Evolutionary conservation across 2,329 filamentous ascomycete species (phyloP).

Genomic region (Trichoderma citrinoviride): DNA sequence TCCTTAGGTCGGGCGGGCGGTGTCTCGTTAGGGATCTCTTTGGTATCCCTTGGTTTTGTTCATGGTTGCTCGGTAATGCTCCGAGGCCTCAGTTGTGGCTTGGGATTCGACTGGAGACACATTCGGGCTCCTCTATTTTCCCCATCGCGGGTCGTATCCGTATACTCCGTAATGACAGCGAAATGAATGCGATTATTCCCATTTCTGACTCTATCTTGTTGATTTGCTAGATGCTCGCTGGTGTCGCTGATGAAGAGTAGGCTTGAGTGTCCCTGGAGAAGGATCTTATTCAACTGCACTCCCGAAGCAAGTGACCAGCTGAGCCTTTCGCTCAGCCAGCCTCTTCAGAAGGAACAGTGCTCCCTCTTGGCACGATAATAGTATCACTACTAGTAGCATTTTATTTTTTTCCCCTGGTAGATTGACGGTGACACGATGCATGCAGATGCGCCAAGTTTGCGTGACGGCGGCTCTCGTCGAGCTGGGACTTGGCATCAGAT

Average conservation of each 20-base stretch:
- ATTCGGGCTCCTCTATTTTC: background rate
- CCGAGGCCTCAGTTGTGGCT: background rate
- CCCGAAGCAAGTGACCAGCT: background rate
- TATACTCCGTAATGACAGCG: background rate
- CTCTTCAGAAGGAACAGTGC: background rate
- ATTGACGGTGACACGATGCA: no score
- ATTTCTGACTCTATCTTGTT: background rate
- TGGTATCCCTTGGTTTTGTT: background rate
- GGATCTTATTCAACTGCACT: background rate
- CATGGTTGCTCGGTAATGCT: background rate
- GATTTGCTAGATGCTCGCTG: background rate
- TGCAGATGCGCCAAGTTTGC: background rate
- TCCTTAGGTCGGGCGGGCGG: background rate
- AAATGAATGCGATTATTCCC: background rate
- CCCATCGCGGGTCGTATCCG: background rate
- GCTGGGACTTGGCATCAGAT: background rate
- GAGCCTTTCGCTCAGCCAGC: background rate
- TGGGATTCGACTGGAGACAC: background rate
- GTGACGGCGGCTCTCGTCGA: background rate
- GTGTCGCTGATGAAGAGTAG: background rate
- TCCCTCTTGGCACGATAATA: background rate
- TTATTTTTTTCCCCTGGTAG: background rate
- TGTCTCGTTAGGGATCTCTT: background rate
- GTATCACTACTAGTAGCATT: background rate
- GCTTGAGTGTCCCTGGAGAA: background rate